These are phyloP conservation scores for Cutaneotrichosporon cutaneum DNA, from an alignment of 1,284 basidiomycete species.

Conservation along the genomic window DNA sequence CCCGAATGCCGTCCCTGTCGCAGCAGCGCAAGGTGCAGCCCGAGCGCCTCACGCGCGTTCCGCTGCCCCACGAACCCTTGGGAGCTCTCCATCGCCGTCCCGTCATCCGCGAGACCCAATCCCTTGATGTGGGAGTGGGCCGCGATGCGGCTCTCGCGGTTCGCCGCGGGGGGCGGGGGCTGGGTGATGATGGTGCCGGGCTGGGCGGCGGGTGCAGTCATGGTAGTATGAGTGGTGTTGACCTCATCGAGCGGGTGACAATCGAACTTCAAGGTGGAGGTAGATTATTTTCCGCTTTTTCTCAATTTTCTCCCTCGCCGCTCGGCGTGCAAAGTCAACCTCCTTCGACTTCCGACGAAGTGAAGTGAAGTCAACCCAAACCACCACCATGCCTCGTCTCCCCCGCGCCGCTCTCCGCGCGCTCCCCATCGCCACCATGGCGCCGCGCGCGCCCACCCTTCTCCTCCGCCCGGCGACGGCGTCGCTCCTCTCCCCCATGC, in stretches of 20 bases:
- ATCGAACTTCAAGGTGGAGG: conserved; percentile 10
- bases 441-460: conserved; percentile 11
- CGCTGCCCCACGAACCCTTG: conserved; percentile 91
- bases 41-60: conserved; percentile 75
- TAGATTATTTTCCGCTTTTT: conserved; percentile 15
- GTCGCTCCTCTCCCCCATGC: conserved; percentile 11
- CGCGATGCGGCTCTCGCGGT: conserved; percentile 51
- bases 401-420: conserved; percentile 16
- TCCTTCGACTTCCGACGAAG: background rate
- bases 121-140: conserved; percentile 66
- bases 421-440: conserved; percentile 7
- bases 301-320: conserved; percentile 23
- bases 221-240: conserved; percentile 1
- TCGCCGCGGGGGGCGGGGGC: conserved; percentile 48
- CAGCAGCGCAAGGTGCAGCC: conserved; percentile 48
- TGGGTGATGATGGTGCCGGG: conserved; percentile 44
- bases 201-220: conserved; percentile 23
- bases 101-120: conserved; percentile 83
- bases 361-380: conserved; percentile 1
- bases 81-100: conserved; percentile 67
- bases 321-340: background rate
- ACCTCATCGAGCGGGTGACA: background rate
- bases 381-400: conserved; percentile 19
- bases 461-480: conserved; percentile 11
- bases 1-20: conserved; percentile 48